phyloP scores from a whole-genome alignment of 2,329 filamentous ascomycete species.

The Fusarium sambucinum region DNA sequence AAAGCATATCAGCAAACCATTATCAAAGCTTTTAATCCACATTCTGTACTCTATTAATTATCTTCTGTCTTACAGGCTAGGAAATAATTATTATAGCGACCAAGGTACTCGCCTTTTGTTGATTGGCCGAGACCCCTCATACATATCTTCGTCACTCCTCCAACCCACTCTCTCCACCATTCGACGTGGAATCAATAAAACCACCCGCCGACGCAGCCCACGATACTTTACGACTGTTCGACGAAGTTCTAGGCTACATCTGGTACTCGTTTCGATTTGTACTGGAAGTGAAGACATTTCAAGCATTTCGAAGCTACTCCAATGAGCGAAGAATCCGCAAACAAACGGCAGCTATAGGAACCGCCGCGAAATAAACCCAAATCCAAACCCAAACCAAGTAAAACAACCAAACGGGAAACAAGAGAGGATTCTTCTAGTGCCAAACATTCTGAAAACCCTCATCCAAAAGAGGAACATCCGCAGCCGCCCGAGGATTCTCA shows the following conservation, averaged over 20 bases:
- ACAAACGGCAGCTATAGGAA: neutral
- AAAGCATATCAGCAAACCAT: conserved; percentile 31
- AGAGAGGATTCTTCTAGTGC: neutral
- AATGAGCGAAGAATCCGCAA: conserved; percentile 33
- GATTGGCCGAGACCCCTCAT: conserved; percentile 2
- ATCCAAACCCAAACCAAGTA: too few relatives aligned
- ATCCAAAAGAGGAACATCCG: neutral
- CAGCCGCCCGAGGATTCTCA: conserved; percentile 1
- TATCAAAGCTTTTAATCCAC: conserved; percentile 24
- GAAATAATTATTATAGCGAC: neutral
- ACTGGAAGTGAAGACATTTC: neutral
- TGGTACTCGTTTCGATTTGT: conserved; percentile 2
- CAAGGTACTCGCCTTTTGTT: conserved; percentile 4
- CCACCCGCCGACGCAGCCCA: conserved; percentile 26
- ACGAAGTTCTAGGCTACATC: conserved; percentile 8
- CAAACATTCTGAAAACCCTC: neutral
- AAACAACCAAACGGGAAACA: too few relatives aligned
- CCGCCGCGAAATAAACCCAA: neutral
- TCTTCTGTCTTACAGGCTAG: neutral
- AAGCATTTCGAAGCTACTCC: conserved; percentile 15
- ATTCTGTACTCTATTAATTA: conserved; percentile 13
- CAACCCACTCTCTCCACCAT: conserved; percentile 36
- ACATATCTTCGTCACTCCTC: conserved; percentile 33
- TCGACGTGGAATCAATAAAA: conserved; percentile 33
- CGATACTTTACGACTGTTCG: conserved; percentile 16